These are phyloP conservation scores for Candida ascalaphidarum DNA, from an alignment of 805 yeast genomes.

Conservation along the genomic window DNA sequence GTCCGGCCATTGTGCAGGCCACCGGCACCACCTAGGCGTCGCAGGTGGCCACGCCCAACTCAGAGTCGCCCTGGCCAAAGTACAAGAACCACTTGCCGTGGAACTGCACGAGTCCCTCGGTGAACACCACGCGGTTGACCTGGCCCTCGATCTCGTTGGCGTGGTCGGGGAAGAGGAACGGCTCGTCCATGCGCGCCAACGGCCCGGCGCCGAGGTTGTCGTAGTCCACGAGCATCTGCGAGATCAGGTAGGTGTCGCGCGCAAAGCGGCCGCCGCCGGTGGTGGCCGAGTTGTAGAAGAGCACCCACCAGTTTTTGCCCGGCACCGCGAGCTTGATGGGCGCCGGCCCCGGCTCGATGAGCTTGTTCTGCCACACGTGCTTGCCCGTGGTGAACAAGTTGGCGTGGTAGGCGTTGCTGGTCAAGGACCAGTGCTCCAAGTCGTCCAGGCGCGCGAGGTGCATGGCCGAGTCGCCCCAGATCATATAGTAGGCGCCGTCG, in stretches of 20 bases:
- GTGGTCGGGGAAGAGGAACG: slow-evolving; percentile 24
- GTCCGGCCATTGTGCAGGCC: no score
- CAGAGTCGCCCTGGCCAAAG: slow-evolving; percentile 36
- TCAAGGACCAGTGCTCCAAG: slow-evolving; percentile 22
- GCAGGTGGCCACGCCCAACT: slow-evolving; percentile 33
- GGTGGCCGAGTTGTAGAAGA: slow-evolving; percentile 32
- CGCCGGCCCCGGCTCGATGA: slow-evolving; percentile 35
- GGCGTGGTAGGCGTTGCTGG: slow-evolving; percentile 9
- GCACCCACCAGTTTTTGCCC: slow-evolving; percentile 18
- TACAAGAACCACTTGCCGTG: slow-evolving; percentile 33
- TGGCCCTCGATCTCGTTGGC: slow-evolving; percentile 29
- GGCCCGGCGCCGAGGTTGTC: slow-evolving; percentile 27
- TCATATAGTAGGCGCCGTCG: slow-evolving; percentile 32
- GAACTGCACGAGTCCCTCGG: slow-evolving; percentile 35
- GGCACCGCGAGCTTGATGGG: slow-evolving; percentile 25
- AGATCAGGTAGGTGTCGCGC: slow-evolving; percentile 23
- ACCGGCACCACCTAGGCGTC: no score
- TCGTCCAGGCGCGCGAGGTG: slow-evolving; percentile 28
- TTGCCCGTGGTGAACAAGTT: slow-evolving; percentile 19
- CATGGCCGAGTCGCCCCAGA: slow-evolving; percentile 34
- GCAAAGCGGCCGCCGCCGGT: slow-evolving; percentile 23
- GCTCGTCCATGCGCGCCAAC: slow-evolving; percentile 26
- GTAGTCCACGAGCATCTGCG: slow-evolving; percentile 34
- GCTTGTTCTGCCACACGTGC: slow-evolving; percentile 22
- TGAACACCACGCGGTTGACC: slow-evolving; percentile 33